Evolutionary conservation across 108 stramenopile species (phyloP), one percentile per base, ranked within the genome.

Genomic region (Fistulifera pelliculosa): DNA sequence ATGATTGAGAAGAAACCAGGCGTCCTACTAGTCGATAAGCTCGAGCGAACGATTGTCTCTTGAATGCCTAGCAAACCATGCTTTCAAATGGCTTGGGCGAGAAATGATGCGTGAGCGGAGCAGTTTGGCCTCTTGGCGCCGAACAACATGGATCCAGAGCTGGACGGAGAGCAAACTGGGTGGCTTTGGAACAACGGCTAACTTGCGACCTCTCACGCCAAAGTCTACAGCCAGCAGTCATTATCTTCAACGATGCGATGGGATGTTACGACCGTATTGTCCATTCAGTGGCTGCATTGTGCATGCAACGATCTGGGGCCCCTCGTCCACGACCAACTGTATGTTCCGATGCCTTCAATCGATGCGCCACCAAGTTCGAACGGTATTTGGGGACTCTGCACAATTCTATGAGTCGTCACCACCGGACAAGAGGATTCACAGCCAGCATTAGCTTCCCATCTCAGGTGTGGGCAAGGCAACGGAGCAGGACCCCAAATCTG

Each of bases 401-500:
- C 2, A 22, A 8, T 35, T 28, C 8, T 50, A n/a, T 39, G 23
- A 28, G 15, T 22, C 13, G 12, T 28, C 2, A 44, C 18, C 21
- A 58, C 15, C 11, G 21, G n/a, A 16, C 21, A 11, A 31, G 16
- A 28, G 59, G 38, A 26, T 31, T 43, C 12, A 41, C 11, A 41
- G 40, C 40, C 14, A 13, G 40, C 12, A 41, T 13, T 14, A 13
- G 40, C 10, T 42, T n/a, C 22, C n/a, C 4, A 24, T 47, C 4
- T 47, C 53, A 2, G 51, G 43, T 26, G 65, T 23, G 27, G 22
- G 6, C 74, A 76, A 56, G 74, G 74, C 10, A 70, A 68, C 47
- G 69, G 64, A 11, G 60, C 49, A 38, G 68, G 52, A 7, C 74
- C 74, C 15, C 58, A 57, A 15, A 51, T 48, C 12, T 75, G 74